These are phyloP conservation scores for Oenanthe javanica DNA, from an alignment of 140 eudicot genomes.

Conservation along the genomic window DNA sequence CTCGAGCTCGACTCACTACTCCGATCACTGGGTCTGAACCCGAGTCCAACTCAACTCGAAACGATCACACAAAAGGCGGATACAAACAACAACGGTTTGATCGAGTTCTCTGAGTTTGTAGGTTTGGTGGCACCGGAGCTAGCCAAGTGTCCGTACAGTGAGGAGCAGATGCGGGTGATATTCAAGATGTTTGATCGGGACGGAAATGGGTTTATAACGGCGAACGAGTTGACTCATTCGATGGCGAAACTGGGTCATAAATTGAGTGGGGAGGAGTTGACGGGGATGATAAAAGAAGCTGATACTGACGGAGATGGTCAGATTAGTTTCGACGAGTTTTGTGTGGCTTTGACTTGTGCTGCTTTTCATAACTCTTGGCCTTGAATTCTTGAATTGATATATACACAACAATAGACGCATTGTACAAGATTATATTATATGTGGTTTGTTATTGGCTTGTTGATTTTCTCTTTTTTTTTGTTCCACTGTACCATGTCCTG, in stretches of 20 bases:
- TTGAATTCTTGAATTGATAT: neutral
- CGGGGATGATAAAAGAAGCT: constrained; percentile 44
- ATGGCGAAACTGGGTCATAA: constrained; percentile 50
- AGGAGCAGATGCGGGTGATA: constrained; percentile 22
- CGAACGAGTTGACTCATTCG: constrained; percentile 40
- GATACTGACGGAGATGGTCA: constrained; percentile 48
- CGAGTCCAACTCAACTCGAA: constrained; percentile 35
- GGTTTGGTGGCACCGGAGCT: constrained; percentile 24
- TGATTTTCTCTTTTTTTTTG: no score
- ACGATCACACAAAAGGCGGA: constrained; percentile 26
- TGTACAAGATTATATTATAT: no score
- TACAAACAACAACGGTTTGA: constrained; percentile 37
- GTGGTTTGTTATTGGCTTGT: no score
- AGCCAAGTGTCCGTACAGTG: constrained; percentile 13
- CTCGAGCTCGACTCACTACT: constrained; percentile 43
- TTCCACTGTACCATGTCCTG: no score
- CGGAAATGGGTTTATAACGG: constrained; percentile 32
- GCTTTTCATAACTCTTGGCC: constrained; percentile 9
- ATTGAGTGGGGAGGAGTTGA: constrained; percentile 32
- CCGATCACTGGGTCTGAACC: constrained; percentile 39
- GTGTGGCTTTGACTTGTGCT: constrained; percentile 3
- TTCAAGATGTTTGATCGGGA: constrained; percentile 38
- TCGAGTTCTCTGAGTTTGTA: constrained; percentile 44
- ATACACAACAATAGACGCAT: no score
- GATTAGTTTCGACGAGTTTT: constrained; percentile 40